Evolutionary conservation across 1,284 basidiomycete genomes (phyloP).

Genomic region (Malassezia vespertilionis): DNA sequence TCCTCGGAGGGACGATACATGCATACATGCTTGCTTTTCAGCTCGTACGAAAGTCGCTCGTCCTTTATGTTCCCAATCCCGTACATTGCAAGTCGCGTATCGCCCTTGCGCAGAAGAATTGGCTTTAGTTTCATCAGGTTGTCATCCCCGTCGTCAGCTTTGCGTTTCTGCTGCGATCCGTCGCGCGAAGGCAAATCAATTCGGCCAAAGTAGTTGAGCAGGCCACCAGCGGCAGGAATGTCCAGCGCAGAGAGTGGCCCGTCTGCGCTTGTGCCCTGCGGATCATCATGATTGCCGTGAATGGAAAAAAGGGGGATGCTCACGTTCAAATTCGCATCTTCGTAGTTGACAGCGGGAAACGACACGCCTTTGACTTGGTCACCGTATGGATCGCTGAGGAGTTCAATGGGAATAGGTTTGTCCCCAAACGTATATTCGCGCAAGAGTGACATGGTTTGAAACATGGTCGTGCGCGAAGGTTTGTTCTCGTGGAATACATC

Average conservation of each 20-base stretch:
- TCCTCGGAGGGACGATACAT: slow-evolving; percentile 89
- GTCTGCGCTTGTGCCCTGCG: slow-evolving; percentile 75
- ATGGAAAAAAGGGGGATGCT: slow-evolving; percentile 94
- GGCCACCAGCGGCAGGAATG: slow-evolving; percentile 79
- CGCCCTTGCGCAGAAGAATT: slow-evolving; percentile 77
- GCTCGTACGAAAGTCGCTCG: slow-evolving; percentile 85
- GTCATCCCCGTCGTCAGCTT: slow-evolving; percentile 49
- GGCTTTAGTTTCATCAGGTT: slow-evolving; percentile 79
- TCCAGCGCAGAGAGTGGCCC: slow-evolving; percentile 92
- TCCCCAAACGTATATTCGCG: slow-evolving; percentile 83
- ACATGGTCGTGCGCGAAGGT: slow-evolving; percentile 73
- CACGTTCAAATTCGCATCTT: slow-evolving; percentile 90
- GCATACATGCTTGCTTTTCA: slow-evolving; percentile 78
- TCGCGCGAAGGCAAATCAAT: slow-evolving; percentile 50
- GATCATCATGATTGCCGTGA: slow-evolving; percentile 98
- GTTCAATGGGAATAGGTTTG: slow-evolving; percentile 73
- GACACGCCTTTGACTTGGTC: slow-evolving; percentile 47
- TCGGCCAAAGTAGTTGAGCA: slow-evolving; percentile 97
- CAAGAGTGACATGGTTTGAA: slow-evolving; percentile 64
- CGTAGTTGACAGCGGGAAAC: slow-evolving; percentile 93
- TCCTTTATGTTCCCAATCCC: slow-evolving; percentile 96
- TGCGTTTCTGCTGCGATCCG: slow-evolving; percentile 14
- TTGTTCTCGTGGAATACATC: slow-evolving; percentile 97
- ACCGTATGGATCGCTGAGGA: slow-evolving; percentile 81
- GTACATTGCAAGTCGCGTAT: slow-evolving; percentile 74